phyloP scores from a whole-genome alignment of 176 grass and related monocot genomes.

The Urochloa ruziziensis region DNA sequence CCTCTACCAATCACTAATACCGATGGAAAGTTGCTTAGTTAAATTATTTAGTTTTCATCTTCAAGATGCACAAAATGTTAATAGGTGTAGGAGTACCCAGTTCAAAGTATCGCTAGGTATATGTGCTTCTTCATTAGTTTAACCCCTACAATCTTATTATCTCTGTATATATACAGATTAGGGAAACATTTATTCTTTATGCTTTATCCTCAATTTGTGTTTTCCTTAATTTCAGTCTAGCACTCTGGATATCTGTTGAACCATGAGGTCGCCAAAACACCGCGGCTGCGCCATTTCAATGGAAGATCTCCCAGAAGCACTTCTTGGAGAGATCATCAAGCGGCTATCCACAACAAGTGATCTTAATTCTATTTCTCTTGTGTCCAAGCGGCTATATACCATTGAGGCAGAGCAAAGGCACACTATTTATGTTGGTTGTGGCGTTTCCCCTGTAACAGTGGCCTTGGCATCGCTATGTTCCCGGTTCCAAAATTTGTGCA shows the following conservation, averaged over 20 bases:
- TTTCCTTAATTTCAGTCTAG: not conserved
- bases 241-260: not conserved
- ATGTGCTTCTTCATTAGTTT: not conserved
- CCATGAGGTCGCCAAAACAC: not conserved
- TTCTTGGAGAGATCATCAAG: constrained; percentile 9
- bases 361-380: constrained; percentile 23
- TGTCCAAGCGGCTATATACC: constrained; percentile 37
- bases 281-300: not conserved
- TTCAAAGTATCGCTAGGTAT: not conserved
- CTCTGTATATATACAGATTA: not conserved
- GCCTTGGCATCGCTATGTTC: not conserved
- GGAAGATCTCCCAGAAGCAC: not conserved
- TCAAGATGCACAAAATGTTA: not conserved
- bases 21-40: not conserved
- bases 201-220: not conserved
- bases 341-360: constrained; percentile 9
- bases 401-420: constrained; percentile 43
- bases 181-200: too few species aligned
- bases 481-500: not conserved
- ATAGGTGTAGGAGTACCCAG: not conserved
- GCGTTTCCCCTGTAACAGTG: constrained; percentile 21
- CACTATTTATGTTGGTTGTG: constrained; percentile 37
- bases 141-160: not conserved
- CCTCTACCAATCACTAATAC: not conserved
- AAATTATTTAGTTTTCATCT: not conserved